Base-by-base conservation (phyloP, 2,329 filamentous ascomycete species). In the Aspergillus brasiliensis region DNA sequence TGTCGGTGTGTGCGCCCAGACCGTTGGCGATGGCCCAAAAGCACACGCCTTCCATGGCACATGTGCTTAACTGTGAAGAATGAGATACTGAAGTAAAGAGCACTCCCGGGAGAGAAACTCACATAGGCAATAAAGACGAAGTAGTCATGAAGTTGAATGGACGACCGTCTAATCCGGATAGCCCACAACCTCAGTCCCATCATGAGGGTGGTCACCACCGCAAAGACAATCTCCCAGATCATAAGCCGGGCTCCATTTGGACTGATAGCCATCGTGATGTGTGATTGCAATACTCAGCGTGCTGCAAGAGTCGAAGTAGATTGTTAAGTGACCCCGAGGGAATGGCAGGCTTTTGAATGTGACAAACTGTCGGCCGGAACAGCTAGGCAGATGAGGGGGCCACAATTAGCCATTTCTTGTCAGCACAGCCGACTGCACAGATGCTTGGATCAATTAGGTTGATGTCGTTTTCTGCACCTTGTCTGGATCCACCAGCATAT, bases 11-110 rank as follows among this genome's bases (percentile, higher is more conserved):
- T 17, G 47, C 47, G n/a, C 47, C 47, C 6, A 49, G 47, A 7
- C 47, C 47, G 15, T 49, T 49, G 47, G 47, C 47, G 13, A 49
- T 49, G 25, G 47, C 47, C 47, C 47, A 49, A 23, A 23, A 49
- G 21, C 13, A n/a, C n/a, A 49, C 8, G 4, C 8, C 27, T 10
- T 13, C 21, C 47, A 49, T 49, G 47, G 23, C n/a, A 13, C 47
- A 49, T 23, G 47, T 49, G 47, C 47, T 49, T 3, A 28, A 28
- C 27, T 49, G 21, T 25, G 13, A 17, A 2, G 1, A 19, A n/a
- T 49, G 1, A 49, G 42, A 8, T 31, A 7, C 2, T n/a, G 5
- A 28, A 13, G 3, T 3, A 27, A 27, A 31, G 21, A n/a, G n/a
- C n/a, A n/a, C n/a, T n/a, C n/a, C n/a, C 10, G 3, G 19, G 4